Evolutionary conservation across 192 early-diverging fungal species (phyloP), one percentile per base, ranked within the genome.

Genomic region (Coemansia sp.): DNA sequence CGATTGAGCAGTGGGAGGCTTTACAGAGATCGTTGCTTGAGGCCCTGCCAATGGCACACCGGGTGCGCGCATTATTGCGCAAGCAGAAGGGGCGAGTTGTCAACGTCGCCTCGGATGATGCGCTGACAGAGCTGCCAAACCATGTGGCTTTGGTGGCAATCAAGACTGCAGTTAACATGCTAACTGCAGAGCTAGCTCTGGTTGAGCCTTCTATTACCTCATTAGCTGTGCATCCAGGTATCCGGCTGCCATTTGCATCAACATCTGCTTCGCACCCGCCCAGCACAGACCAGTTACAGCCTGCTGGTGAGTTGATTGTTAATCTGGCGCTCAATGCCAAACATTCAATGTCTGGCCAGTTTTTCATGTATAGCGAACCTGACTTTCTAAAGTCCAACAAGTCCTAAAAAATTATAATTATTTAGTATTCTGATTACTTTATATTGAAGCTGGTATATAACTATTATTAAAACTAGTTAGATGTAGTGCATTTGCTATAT

Each of bases 91-190:
- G 52, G 53, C 50, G 66, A 0, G 66, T 68, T 3, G 47, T 74
- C 38, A 41, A 74, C 45, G 72, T 74, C 1, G 66, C 66, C 21
- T 60, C 72, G 22, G 62, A 68, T 37, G 72, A 74, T 41, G 62
- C 53, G 9, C 61, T 61, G 12, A 45, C 37, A 8, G 31, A 23
- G 2, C 29, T 74, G 72, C 62, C 65, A 6, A 38, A 37, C 5
- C 27, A 65, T 3, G 62, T 74, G 31, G 57, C 66, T 29, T 62
- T 74, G 45, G 50, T 65, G 2, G 72, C 72, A 4, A 68, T 74
- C 58, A 74, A 74, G 41, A 74, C 72, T 27, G 72, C 72, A 2
- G 72, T 74, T 35, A 74, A 74, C 43, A 54, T 74, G 62, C 23
- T 65, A 19, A 74, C 67, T 6, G 72, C 72, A 7, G 72, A 74